Evolutionary conservation across 495 filamentous ascomycete genomes (phyloP).

Genomic region (Apiosordaria backusii): DNA sequence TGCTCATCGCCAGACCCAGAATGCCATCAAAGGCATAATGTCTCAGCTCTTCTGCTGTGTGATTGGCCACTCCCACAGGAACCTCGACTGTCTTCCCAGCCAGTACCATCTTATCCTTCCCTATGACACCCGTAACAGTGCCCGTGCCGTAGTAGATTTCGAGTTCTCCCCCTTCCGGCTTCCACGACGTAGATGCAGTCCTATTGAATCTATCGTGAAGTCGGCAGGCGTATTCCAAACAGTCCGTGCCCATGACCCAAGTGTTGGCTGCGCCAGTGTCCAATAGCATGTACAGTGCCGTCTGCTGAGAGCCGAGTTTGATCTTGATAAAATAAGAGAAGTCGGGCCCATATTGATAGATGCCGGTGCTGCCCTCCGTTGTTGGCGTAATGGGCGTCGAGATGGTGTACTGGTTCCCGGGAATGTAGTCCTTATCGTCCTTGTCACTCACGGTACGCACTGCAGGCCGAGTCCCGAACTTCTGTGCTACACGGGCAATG

Average conservation of each 20-base stretch:
- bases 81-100: conserved; percentile 59
- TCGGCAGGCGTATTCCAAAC: conserved; percentile 57
- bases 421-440: conserved; percentile 19
- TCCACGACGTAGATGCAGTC: conserved; percentile 55
- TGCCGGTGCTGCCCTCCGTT: conserved; percentile 54
- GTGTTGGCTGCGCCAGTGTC: conserved; percentile 76
- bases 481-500: conserved; percentile 21
- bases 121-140: conserved; percentile 58
- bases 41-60: conserved; percentile 63
- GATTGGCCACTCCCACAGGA: conserved; percentile 65
- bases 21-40: conserved; percentile 86
- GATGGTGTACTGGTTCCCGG: conserved; percentile 53
- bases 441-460: conserved; percentile 19
- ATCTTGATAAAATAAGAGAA: conserved; percentile 72
- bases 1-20: conserved; percentile 63
- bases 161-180: conserved; percentile 47
- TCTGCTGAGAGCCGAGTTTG: conserved; percentile 60
- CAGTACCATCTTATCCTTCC: conserved; percentile 59
- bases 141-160: conserved; percentile 70
- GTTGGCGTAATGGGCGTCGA: conserved; percentile 53
- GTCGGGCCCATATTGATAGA: conserved; percentile 74
- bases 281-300: conserved; percentile 67
- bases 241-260: conserved; percentile 71
- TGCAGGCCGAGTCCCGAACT: conserved; percentile 17
- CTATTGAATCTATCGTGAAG: conserved; percentile 64